A percentile compares a stretch with the other conserved stretches of the same genome.
These are phyloP conservation scores for Claviceps humidiphila DNA, from an alignment of 2,329 filamentous ascomycete genomes.

Conservation along the genomic window DNA sequence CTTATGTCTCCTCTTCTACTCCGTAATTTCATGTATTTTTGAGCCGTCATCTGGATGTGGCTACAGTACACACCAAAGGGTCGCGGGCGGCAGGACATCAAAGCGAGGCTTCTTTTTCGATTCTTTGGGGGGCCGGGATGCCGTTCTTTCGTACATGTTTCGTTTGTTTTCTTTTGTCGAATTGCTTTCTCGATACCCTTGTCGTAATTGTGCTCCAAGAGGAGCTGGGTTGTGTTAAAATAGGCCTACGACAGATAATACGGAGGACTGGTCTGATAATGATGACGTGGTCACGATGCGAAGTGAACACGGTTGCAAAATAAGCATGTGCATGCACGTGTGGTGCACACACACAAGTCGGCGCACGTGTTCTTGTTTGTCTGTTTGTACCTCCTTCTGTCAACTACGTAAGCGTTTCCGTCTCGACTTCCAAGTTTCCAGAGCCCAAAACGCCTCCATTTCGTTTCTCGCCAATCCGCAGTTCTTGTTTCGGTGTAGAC, in stretches of 20 bases:
- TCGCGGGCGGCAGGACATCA: not conserved
- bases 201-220: conserved; percentile 5
- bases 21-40: not conserved
- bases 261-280: not conserved
- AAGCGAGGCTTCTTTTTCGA: not conserved
- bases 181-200: conserved; percentile 15
- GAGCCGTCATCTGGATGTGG: no score
- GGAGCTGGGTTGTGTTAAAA: not conserved
- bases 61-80: not conserved
- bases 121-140: not conserved
- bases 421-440: no score
- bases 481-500: no score
- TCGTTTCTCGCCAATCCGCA: no score
- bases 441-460: no score
- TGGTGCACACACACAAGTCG: not conserved
- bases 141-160: not conserved
- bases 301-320: not conserved
- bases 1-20: not conserved
- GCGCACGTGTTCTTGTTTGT: no score
- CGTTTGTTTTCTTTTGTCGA: not conserved
- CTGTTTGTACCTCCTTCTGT: no score
- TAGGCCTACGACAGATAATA: not conserved
- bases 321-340: not conserved
- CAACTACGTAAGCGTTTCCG: no score
- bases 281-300: not conserved